These are phyloP conservation scores for Coemansia sp. DNA, from an alignment of 192 early-diverging fungal species.

Conservation along the genomic window DNA sequence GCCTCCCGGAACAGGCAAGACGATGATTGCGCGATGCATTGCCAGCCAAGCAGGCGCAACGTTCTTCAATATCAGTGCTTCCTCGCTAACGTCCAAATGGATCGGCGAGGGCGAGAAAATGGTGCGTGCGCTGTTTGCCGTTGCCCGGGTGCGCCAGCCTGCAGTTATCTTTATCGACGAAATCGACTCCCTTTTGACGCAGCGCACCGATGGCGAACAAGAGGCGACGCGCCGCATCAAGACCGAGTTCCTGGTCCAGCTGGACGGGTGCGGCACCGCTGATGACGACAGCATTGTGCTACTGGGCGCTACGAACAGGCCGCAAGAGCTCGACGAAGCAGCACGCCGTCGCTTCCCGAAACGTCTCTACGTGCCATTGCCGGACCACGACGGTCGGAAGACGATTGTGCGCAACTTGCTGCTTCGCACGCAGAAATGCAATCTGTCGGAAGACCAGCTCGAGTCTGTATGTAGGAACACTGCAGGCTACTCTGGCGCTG, in stretches of 20 bases:
- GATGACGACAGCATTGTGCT: slow-evolving; percentile 84
- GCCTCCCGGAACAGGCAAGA: slow-evolving; percentile 84
- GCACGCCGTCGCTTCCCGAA: slow-evolving; percentile 75
- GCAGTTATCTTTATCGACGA: slow-evolving; percentile 93
- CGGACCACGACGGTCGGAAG: slow-evolving; percentile 67
- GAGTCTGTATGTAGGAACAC: slow-evolving; percentile 64
- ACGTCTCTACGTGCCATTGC: slow-evolving; percentile 82
- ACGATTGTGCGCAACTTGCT: slow-evolving; percentile 66
- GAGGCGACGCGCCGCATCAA: slow-evolving; percentile 89
- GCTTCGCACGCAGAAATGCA: slow-evolving; percentile 60
- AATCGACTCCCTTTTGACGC: slow-evolving; percentile 88
- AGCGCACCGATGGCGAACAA: slow-evolving; percentile 84
- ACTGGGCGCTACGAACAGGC: slow-evolving; percentile 73
- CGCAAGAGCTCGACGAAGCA: slow-evolving; percentile 93
- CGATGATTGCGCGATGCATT: slow-evolving; percentile 87
- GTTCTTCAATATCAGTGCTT: slow-evolving; percentile 89
- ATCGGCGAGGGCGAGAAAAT: slow-evolving; percentile 95
- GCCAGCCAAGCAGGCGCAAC: slow-evolving; percentile 83
- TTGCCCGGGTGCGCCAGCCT: slow-evolving; percentile 83
- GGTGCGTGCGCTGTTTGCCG: slow-evolving; percentile 87
- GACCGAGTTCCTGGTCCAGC: slow-evolving; percentile 89
- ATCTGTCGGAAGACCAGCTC: slow-evolving; percentile 61
- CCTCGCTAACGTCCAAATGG: slow-evolving; percentile 93
- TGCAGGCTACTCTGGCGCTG: slow-evolving; percentile 82
- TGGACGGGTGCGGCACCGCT: slow-evolving; percentile 67